Percentiles rank a stretch among this genome's conserved stretches.
Conservation (phyloP, 2,329 filamentous ascomycete genomes). For the Colletotrichum echinochloae region DNA sequence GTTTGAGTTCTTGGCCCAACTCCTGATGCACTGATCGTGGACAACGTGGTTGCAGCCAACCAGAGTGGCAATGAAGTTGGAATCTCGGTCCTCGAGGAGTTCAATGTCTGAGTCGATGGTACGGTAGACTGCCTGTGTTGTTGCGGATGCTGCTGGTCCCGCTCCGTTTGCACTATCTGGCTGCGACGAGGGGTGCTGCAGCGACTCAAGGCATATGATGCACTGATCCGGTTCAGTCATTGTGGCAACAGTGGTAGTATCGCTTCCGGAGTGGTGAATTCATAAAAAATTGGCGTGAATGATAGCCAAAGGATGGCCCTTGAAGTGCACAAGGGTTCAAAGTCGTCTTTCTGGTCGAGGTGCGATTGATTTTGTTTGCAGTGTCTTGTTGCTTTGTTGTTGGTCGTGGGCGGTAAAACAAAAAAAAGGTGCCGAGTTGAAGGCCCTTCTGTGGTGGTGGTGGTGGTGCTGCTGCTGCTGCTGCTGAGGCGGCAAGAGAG, state of each 20-base stretch:
- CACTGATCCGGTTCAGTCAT: slow-evolving; percentile 72
- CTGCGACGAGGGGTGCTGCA: slow-evolving; percentile 54
- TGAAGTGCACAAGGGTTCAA: slow-evolving; percentile 17
- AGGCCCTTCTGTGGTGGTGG: slow-evolving; percentile 11
- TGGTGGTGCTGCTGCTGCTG: too few relatives aligned
- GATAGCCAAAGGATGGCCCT: slow-evolving; percentile 31
- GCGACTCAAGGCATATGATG: slow-evolving; percentile 76
- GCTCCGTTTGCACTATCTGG: slow-evolving; percentile 43
- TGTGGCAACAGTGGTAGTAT: slow-evolving; percentile 56
- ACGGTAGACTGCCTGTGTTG: slow-evolving; percentile 41
- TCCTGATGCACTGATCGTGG: slow-evolving; percentile 91
- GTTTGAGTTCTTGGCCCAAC: slow-evolving; percentile 97
- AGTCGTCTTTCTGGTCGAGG: neutral
- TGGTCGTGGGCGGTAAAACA: slow-evolving; percentile 12
- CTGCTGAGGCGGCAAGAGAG: slow-evolving; percentile 41
- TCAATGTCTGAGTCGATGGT: slow-evolving; percentile 38
- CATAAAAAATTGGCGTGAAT: slow-evolving; percentile 57
- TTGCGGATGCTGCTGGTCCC: slow-evolving; percentile 41
- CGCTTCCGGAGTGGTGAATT: slow-evolving; percentile 55
- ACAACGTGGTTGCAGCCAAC: slow-evolving; percentile 89
- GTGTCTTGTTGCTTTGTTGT: slow-evolving; percentile 25
- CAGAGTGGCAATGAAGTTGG: slow-evolving; percentile 67
- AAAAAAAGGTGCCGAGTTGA: slow-evolving; percentile 6
- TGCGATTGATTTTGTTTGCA: neutral
- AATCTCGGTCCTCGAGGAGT: slow-evolving; percentile 44